These are phyloP conservation scores for Tolypocladium guangdongense DNA, from an alignment of 2,329 filamentous ascomycete genomes.

Conservation along the genomic window DNA sequence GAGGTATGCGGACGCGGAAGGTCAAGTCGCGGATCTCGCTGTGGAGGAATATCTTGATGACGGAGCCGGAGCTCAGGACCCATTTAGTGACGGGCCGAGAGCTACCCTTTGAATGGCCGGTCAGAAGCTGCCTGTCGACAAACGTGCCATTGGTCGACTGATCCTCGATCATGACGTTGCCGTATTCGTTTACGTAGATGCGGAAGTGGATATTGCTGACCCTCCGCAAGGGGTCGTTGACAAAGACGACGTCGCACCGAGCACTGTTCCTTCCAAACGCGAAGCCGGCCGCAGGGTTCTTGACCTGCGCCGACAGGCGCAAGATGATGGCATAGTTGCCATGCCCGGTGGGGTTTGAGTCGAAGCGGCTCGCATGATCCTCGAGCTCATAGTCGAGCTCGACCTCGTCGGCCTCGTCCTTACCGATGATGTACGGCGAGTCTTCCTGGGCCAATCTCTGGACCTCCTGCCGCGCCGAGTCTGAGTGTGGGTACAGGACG, in stretches of 20 bases:
- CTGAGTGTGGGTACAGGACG: constrained; percentile 70
- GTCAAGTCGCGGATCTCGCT: constrained; percentile 48
- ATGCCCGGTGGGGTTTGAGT: constrained; percentile 31
- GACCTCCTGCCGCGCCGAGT: constrained; percentile 63
- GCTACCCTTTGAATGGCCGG: constrained; percentile 23
- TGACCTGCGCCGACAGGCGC: constrained; percentile 63
- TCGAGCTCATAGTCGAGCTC: constrained; percentile 40
- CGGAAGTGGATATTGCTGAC: constrained; percentile 95
- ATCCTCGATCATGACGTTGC: constrained; percentile 85
- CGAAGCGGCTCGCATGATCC: constrained; percentile 37
- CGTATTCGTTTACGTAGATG: constrained; percentile 80
- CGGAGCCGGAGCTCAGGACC: constrained; percentile 61
- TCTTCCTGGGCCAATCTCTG: constrained; percentile 34
- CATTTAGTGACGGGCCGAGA: constrained; percentile 27
- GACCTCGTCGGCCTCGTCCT: constrained; percentile 36
- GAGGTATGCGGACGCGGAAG: constrained; percentile 79
- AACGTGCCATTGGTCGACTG: constrained; percentile 92
- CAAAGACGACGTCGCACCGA: constrained; percentile 62
- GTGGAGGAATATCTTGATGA: constrained; percentile 57
- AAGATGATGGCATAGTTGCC: constrained; percentile 64
- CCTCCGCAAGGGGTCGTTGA: constrained; percentile 55
- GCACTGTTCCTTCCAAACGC: constrained; percentile 68
- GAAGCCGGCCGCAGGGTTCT: constrained; percentile 62
- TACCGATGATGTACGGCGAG: constrained; percentile 38
- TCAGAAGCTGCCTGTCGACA: constrained; percentile 63